phyloP scores from a whole-genome alignment of 805 yeast genomes.

The Starmerella khaoyaiensis region DNA sequence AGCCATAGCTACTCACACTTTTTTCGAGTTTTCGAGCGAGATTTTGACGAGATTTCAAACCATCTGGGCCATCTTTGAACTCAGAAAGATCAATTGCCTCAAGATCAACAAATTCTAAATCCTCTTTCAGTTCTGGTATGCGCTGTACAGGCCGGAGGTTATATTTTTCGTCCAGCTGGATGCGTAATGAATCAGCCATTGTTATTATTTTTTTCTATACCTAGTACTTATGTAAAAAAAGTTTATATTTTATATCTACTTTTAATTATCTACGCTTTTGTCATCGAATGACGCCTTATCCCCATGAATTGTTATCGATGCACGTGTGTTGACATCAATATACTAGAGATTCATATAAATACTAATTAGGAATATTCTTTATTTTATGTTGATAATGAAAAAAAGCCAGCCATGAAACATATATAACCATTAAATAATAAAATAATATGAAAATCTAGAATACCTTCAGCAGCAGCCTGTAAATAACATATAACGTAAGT shows the following conservation, averaged over 20 bases:
- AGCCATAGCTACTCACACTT: constrained; percentile 34
- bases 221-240: too few species aligned
- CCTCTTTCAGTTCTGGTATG: constrained; percentile 4
- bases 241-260: too few species aligned
- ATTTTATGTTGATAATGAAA: too few species aligned
- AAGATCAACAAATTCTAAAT: constrained; percentile 5
- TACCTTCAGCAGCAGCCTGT: constrained; percentile 11
- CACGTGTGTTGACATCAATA: too few species aligned
- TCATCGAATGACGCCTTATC: too few species aligned
- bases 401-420: constrained; percentile 1
- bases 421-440: too few species aligned
- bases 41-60: background rate
- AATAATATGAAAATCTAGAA: background rate
- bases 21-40: constrained; percentile 26
- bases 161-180: background rate
- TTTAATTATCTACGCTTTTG: too few species aligned
- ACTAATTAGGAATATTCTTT: too few species aligned
- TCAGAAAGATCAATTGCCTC: constrained; percentile 28
- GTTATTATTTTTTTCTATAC: too few species aligned
- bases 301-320: too few species aligned
- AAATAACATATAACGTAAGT: constrained; percentile 19
- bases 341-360: too few species aligned
- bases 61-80: constrained; percentile 27
- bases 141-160: background rate
- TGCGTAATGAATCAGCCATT: too few species aligned